Evolutionary conservation across 148 eudicot species (phyloP).

Genomic region (Silene uniflora): DNA sequence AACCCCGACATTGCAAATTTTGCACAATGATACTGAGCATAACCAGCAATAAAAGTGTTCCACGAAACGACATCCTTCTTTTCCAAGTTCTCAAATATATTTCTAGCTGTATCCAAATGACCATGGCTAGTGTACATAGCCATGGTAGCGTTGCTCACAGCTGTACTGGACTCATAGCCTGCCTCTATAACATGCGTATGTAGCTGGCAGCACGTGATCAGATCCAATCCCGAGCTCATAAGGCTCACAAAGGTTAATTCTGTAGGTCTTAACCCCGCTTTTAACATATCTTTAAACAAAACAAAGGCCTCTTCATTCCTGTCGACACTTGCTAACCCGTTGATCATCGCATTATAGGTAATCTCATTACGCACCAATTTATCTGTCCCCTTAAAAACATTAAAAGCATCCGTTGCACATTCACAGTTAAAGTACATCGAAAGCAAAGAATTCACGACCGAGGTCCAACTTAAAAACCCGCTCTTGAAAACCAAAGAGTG

Average conservation of each 20-base stretch:
- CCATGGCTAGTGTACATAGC: conserved; percentile 60
- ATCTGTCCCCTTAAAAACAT: conserved; percentile 47
- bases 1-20: conserved; percentile 40
- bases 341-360: conserved; percentile 74
- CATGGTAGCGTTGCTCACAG: conserved; percentile 70
- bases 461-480: conserved; percentile 45
- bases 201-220: conserved; percentile 39
- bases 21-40: conserved; percentile 40
- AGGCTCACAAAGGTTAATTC: conserved; percentile 69
- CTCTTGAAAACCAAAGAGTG: conserved; percentile 50
- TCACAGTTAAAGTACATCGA: conserved; percentile 63
- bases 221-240: conserved; percentile 48
- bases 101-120: conserved; percentile 33
- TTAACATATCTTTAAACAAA: conserved; percentile 53
- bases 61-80: conserved; percentile 68
- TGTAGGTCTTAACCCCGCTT: conserved; percentile 48
- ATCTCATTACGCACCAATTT: conserved; percentile 42
- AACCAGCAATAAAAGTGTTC: conserved; percentile 68
- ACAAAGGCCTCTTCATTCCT: conserved; percentile 48
- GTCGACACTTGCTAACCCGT: conserved; percentile 48
- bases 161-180: conserved; percentile 51
- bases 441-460: conserved; percentile 59
- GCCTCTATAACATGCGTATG: conserved; percentile 57
- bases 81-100: conserved; percentile 43
- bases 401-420: conserved; percentile 40